Percentiles rank a stretch among this genome's conserved stretches.
phyloP scores from a whole-genome alignment of 805 yeast species.

The Wickerhamiella australiensis region DNA sequence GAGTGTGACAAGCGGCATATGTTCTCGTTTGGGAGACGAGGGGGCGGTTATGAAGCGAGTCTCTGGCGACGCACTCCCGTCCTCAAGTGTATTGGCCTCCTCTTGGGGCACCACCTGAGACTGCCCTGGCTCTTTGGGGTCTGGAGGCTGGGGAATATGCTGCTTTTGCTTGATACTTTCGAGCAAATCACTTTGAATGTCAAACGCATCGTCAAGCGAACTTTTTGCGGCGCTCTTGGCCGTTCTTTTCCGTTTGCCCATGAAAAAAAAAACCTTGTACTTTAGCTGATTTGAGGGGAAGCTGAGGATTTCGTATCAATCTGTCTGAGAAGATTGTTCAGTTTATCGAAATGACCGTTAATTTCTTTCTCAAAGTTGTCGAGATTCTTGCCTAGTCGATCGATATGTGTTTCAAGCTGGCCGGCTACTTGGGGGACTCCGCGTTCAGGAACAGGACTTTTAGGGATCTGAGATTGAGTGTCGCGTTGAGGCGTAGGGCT shows the following conservation, averaged over 20 bases:
- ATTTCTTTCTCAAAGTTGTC: slow-evolving; percentile 18
- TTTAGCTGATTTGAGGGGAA: background rate
- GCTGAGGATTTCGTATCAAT: slow-evolving; percentile 12
- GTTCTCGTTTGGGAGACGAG: background rate
- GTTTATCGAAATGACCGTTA: slow-evolving; percentile 15
- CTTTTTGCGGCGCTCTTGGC: background rate
- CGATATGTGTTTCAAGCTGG: slow-evolving; percentile 16
- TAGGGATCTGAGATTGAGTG: background rate
- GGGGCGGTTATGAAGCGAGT: background rate
- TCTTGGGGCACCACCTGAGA: too few relatives aligned
- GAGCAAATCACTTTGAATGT: slow-evolving; percentile 2
- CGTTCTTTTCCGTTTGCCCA: background rate
- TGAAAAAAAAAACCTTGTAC: background rate
- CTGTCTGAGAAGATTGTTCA: slow-evolving; percentile 12
- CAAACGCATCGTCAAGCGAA: background rate
- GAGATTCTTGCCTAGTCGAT: slow-evolving; percentile 14
- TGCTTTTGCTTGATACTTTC: background rate
- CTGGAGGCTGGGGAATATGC: background rate
- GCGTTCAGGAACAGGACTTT: slow-evolving; percentile 10
- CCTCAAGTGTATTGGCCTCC: too few relatives aligned
- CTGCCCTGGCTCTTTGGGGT: background rate
- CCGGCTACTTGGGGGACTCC: slow-evolving; percentile 18
- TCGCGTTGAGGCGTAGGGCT: background rate
- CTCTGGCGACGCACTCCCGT: background rate
- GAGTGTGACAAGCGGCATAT: slow-evolving; percentile 46